Evolutionary conservation across 2,329 filamentous ascomycete species (phyloP), one percentile per base, ranked within the genome.

Genomic region (Cylindrodendrum hubeiense): DNA sequence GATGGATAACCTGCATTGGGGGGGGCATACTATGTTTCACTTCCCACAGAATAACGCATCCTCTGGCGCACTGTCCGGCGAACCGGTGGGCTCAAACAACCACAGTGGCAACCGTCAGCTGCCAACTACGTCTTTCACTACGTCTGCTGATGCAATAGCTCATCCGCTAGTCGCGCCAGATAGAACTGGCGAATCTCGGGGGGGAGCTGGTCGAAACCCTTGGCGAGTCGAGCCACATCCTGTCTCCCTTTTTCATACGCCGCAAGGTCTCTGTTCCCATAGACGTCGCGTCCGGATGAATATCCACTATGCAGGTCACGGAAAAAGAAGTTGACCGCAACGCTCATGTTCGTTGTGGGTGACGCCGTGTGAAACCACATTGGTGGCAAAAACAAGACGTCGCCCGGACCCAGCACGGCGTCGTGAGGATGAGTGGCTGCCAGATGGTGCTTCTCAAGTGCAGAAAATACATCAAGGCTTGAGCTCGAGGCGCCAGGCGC

Each of bases 261-360:
- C 41, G 91, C 91, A 53, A 97, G 78, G 78, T 97, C 95, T 41
- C 93, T 86, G 75, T 97, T 97, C 1, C 93, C 94, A 75, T 97
- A 97, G 0, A 97, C 91, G 76, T 97, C 94, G 69, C 90, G 87
- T 1, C 94, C 94, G 1, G 86, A 78, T 1, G 93, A 89, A 76
- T 96, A 96, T 1, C 87, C 89, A 3, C 77, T 81, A 3, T 89
- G 82, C 10, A 96, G 82, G 66, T 90, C 91, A 46, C 90, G 89
- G 81, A 97, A 97, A 82, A 97, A 97, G 28, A 95, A 87, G 76
- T 97, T 97, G n/a, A 97, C 90, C 1, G 93, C 93, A 8, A 97
- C 84, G 71, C 93, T 94, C 65, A 89, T 77, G 47, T 82, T 77
- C 8, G 86, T 80, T 1, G 79, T 83, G 1, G 91, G 90, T 0